Base-by-base conservation (phyloP, 2,329 filamentous ascomycete genomes). In the Diaporthe sp. region DNA sequence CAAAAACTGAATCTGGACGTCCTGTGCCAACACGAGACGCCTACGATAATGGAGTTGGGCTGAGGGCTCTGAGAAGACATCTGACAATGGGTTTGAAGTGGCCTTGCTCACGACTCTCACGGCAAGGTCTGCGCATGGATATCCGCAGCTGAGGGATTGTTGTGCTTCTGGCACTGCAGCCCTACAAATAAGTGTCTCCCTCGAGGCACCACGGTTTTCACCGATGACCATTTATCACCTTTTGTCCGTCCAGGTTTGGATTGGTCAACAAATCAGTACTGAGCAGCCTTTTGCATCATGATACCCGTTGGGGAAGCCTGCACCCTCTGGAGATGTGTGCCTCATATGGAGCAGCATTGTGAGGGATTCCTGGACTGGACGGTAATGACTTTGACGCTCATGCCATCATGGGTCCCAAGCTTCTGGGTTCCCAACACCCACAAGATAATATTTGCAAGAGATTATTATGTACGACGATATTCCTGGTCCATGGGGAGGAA, bases 391-490 rank as follows among this genome's bases (percentile, higher is more conserved):
- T 9, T 38, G 40, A 19, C 38, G 54, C 13, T 22, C 40, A 28
- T 25, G 52, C n/a, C 15, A 19, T 28, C 38, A 30, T 35, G 38
- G 55, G 66, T 55, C 45, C 38, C 42, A 35, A 35, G 54, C 67
- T 71, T 71, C 28, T 66, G 72, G 42, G n/a, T 55, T 28, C 35
- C 38, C 58, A 25, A 38, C 73, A 57, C 58, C 25, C 35, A 30
- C 45, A 58, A 25, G 38, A 54, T 57, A 64, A 72, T 66, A 58
- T 74, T 66, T 64, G 68, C 68, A 66, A 57, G 50, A 61, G 38
- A 52, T 38, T n/a, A n/a, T 66, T 54, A 60, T 72, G 67, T 72
- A 58, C 45, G 47, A 66, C 50, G 35, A 71, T 33, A 52, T 71
- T 57, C 38, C 40, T 50, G 57, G 55, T 25, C 45, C 33, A 45